Conservation (phyloP, 2,329 filamentous ascomycete species). For the Venturia asperata region DNA sequence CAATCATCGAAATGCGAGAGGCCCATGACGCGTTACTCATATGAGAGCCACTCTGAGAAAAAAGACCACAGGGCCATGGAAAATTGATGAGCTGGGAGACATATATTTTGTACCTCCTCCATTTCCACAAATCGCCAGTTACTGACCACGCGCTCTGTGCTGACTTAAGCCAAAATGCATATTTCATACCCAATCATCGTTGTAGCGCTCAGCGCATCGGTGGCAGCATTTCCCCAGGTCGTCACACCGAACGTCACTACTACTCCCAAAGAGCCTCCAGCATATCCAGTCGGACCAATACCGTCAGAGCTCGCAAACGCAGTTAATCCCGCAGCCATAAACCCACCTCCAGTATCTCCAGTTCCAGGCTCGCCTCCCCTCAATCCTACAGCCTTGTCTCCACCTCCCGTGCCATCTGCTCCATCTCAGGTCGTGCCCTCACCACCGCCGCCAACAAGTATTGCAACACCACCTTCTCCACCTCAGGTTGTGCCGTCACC, state of each 20-base stretch:
- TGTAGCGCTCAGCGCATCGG: not conserved
- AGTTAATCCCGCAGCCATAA: not conserved
- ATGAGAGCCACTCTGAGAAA: not conserved
- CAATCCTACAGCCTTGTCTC: slow-evolving; percentile 7
- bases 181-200: not conserved
- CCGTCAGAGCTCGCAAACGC: not conserved
- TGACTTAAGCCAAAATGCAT: not conserved
- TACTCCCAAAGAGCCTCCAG: not conserved
- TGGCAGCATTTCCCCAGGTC: not conserved
- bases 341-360: not conserved
- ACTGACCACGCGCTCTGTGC: not conserved
- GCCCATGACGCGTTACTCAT: not conserved
- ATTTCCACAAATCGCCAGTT: not conserved
- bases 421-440: too few relatives aligned
- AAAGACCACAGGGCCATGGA: not conserved
- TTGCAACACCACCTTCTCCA: not conserved
- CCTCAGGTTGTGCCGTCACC: not conserved
- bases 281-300: not conserved
- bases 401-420: slow-evolving; percentile 20
- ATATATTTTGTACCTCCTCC: not conserved
- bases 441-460: too few relatives aligned
- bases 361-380: not conserved
- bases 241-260: not conserved
- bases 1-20: not conserved
- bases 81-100: not conserved